Percentiles rank a stretch among this genome's conserved stretches.
These are phyloP conservation scores for Calonectria hawksworthii DNA, from an alignment of 2,329 filamentous ascomycete genomes.

Conservation along the genomic window DNA sequence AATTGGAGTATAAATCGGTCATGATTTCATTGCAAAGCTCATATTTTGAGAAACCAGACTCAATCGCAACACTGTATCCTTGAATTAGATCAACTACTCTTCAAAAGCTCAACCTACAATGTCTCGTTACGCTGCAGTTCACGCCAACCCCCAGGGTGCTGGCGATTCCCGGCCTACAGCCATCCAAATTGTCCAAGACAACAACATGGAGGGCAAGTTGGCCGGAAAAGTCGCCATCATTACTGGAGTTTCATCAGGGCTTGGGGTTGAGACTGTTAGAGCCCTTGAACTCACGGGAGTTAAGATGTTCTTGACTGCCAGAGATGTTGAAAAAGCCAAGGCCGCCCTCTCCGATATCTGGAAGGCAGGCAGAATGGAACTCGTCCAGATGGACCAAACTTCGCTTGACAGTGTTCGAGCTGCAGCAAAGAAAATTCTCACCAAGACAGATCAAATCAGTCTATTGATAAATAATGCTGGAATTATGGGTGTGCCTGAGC, in stretches of 20 bases:
- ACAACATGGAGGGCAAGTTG: constrained; percentile 16
- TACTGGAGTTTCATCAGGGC: constrained; percentile 27
- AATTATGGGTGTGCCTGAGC: constrained; percentile 50
- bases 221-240: constrained; percentile 20
- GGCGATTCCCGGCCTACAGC: constrained; percentile 35
- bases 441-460: constrained; percentile 51
- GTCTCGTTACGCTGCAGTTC: constrained; percentile 15
- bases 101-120: background rate
- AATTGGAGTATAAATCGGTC: background rate
- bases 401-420: constrained; percentile 38
- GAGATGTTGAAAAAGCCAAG: constrained; percentile 18
- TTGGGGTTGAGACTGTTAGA: constrained; percentile 20
- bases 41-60: background rate
- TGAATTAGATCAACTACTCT: background rate
- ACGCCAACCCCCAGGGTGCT: constrained; percentile 22
- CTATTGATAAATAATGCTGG: constrained; percentile 61
- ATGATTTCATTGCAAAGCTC: background rate
- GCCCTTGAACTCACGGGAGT: constrained; percentile 12
- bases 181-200: constrained; percentile 24
- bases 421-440: constrained; percentile 49
- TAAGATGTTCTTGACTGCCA: constrained; percentile 12
- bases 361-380: constrained; percentile 10
- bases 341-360: constrained; percentile 7
- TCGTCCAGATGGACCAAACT: constrained; percentile 27
- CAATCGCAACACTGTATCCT: background rate